phyloP scores from a whole-genome alignment of 345 rosid species.

The Linum lewisii region DNA sequence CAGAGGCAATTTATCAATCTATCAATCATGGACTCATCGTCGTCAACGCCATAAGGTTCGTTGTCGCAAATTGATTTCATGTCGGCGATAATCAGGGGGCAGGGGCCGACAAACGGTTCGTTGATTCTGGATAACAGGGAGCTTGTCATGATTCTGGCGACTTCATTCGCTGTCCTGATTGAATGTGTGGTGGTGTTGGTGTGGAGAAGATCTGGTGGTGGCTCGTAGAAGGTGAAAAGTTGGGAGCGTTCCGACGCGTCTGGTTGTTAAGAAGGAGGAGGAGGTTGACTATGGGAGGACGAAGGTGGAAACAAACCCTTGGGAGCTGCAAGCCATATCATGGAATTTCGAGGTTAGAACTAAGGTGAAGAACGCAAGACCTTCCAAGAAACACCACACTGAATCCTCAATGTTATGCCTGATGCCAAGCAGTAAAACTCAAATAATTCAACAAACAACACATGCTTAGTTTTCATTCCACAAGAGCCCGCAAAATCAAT shows the following conservation, averaged over 20 bases:
- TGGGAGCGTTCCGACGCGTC: constrained; percentile 44
- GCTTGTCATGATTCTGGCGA: constrained; percentile 62
- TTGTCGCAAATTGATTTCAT: constrained; percentile 67
- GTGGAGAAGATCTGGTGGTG: constrained; percentile 64
- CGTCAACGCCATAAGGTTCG: neutral
- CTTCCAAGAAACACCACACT: neutral
- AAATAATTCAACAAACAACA: neutral
- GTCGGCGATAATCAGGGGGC: constrained; percentile 68
- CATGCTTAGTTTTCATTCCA: constrained; percentile 24
- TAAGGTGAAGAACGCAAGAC: constrained; percentile 3
- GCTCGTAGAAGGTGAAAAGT: constrained; percentile 28
- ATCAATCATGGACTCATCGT: neutral
- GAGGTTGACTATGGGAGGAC: constrained; percentile 45
- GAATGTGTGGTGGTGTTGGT: constrained; percentile 73
- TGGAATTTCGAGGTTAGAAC: neutral
- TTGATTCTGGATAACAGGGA: constrained; percentile 49
- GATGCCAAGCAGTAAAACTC: neutral
- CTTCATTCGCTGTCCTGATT: constrained; percentile 76
- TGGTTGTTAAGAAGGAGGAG: constrained; percentile 37
- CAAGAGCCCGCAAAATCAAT: too few species aligned
- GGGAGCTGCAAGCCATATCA: constrained; percentile 63
- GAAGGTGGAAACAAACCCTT: constrained; percentile 84
- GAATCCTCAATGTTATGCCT: neutral
- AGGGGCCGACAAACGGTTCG: constrained; percentile 64
- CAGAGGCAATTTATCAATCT: neutral